Conservation (phyloP, 345 rosid species). For the Balakata baccata region DNA sequence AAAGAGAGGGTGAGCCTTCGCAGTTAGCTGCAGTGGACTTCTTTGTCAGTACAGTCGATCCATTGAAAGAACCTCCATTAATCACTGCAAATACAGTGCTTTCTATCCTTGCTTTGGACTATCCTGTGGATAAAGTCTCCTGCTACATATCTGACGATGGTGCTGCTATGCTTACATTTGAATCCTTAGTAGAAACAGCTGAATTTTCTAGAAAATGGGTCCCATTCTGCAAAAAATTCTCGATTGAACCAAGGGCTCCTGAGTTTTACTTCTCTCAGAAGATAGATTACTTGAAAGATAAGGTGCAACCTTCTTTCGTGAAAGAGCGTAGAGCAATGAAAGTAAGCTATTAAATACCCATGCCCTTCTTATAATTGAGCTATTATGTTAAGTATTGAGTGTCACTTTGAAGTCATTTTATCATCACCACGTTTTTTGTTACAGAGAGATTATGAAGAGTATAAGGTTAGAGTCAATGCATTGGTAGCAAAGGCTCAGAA, state of each 20-base stretch:
- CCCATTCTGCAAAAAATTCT: slow-evolving; percentile 87
- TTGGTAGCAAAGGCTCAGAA: slow-evolving; percentile 93
- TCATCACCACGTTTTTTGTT: too few species aligned
- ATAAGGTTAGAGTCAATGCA: slow-evolving; percentile 77
- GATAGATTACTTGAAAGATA: slow-evolving; percentile 96
- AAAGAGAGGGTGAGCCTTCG: slow-evolving; percentile 80
- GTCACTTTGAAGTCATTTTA: too few species aligned
- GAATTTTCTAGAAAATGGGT: slow-evolving; percentile 98
- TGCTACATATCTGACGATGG: slow-evolving; percentile 98
- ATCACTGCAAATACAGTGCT: slow-evolving; percentile 95
- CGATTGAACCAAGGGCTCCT: slow-evolving; percentile 93
- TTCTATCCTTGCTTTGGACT: slow-evolving; percentile 91
- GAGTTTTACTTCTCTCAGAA: slow-evolving; percentile 97
- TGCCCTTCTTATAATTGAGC: slow-evolving; percentile 1
- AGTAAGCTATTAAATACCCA: slow-evolving; percentile 39
- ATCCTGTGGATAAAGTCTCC: slow-evolving; percentile 91
- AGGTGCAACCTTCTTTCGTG: slow-evolving; percentile 92
- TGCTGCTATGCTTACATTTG: slow-evolving; percentile 94
- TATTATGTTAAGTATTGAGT: neutral
- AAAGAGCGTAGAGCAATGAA: slow-evolving; percentile 99
- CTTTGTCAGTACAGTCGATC: slow-evolving; percentile 98
- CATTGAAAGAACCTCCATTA: slow-evolving; percentile 91
- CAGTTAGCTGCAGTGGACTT: slow-evolving; percentile 94
- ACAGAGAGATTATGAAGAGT: slow-evolving; percentile 97
- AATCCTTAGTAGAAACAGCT: slow-evolving; percentile 83